Percentiles rank a stretch among this genome's conserved stretches.
phyloP scores from a whole-genome alignment of 2,329 filamentous ascomycete genomes.

The Grosmannia serpens region DNA sequence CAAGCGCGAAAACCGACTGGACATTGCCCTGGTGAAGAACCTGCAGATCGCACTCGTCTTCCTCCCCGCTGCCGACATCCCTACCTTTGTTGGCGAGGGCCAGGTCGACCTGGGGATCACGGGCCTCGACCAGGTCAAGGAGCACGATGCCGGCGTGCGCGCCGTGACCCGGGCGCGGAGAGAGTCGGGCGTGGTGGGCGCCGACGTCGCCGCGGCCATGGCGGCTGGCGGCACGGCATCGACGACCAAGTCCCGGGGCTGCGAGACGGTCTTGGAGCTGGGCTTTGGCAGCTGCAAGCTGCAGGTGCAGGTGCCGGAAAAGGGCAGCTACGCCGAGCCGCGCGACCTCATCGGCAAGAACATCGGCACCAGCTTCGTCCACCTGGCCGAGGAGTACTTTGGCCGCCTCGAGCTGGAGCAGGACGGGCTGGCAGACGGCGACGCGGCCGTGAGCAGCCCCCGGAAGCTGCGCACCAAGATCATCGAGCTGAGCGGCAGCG shows the following conservation, averaged over 20 bases:
- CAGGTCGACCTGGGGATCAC: constrained; percentile 88
- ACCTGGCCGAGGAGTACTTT: constrained; percentile 76
- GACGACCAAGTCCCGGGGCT: constrained; percentile 38
- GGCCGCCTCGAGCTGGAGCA: constrained; percentile 54
- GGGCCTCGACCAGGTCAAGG: constrained; percentile 81
- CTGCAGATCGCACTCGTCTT: constrained; percentile 91
- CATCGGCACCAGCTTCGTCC: constrained; percentile 90
- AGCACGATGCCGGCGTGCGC: constrained; percentile 62
- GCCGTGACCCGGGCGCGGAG: constrained; percentile 32
- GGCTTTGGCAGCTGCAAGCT: constrained; percentile 86
- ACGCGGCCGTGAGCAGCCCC: constrained; percentile 20
- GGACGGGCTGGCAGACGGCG: constrained; percentile 26
- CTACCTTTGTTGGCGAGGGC: constrained; percentile 92
- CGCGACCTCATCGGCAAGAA: constrained; percentile 82
- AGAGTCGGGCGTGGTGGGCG: constrained; percentile 32
- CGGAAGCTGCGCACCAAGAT: constrained; percentile 70
- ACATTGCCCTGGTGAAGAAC: constrained; percentile 97
- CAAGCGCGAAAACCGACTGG: constrained; percentile 83
- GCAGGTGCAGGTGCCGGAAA: constrained; percentile 92
- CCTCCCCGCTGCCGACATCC: constrained; percentile 92
- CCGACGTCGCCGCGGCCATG: constrained; percentile 4
- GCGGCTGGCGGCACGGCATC: constrained; percentile 18
- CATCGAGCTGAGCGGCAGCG: constrained; percentile 89
- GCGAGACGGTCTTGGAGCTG: constrained; percentile 81
- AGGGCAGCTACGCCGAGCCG: constrained; percentile 58